Conservation (phyloP, 371 early-diverging fungal species). For the Rhizomucor miehei region DNA sequence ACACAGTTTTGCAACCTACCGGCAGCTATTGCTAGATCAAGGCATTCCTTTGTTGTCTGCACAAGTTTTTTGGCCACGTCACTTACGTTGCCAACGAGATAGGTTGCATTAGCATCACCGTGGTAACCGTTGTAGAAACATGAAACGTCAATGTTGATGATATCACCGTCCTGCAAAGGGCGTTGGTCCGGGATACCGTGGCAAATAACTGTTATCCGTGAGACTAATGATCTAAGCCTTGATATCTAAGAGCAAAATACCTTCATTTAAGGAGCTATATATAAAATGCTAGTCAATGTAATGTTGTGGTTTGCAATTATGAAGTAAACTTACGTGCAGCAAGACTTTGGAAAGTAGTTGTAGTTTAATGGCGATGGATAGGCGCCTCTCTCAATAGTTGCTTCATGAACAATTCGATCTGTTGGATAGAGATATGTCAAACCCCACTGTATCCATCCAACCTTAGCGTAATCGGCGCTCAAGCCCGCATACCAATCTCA, state of each 20-base stretch:
- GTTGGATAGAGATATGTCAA: neutral
- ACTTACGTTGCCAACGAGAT: conserved; percentile 85
- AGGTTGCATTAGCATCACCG: conserved; percentile 88
- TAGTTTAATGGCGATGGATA: conserved; percentile 98
- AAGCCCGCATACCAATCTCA: conserved; percentile 60
- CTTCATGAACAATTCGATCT: conserved; percentile 87
- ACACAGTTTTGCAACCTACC: conserved; percentile 49
- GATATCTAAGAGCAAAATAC: conserved; percentile 8
- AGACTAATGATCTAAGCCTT: too few species aligned
- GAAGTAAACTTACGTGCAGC: conserved; percentile 80
- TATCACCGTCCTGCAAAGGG: conserved; percentile 86
- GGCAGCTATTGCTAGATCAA: conserved; percentile 84
- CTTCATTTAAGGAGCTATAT: conserved; percentile 59
- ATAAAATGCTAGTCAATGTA: neutral
- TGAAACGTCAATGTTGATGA: conserved; percentile 90
- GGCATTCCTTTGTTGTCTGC: conserved; percentile 71
- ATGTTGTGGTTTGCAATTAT: conserved; percentile 26
- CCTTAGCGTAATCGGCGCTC: too few species aligned
- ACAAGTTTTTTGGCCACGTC: conserved; percentile 70
- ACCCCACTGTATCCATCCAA: too few species aligned
- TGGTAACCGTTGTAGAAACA: conserved; percentile 90
- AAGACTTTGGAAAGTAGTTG: conserved; percentile 88
- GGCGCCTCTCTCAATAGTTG: conserved; percentile 78
- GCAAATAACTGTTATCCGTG: conserved; percentile 58
- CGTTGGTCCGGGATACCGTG: conserved; percentile 93